Conservation (phyloP, 2,329 filamentous ascomycete species). For the Fusarium sp. region DNA sequence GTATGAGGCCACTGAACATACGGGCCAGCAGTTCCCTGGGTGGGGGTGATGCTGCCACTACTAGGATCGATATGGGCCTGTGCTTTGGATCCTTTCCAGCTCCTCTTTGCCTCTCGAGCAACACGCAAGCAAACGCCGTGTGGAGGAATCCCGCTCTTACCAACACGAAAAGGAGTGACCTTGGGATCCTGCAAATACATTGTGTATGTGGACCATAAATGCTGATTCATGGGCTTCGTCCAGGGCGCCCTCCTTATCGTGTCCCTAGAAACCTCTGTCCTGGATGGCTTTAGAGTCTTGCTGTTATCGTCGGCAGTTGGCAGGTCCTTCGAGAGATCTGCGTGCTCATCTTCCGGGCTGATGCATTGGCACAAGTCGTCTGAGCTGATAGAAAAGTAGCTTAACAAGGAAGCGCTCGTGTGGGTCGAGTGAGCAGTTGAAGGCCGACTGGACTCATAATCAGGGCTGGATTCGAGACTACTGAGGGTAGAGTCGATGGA, state of each 20-base stretch:
- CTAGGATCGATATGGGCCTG: constrained; percentile 51
- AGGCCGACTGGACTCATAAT: constrained; percentile 68
- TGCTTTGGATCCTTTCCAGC: constrained; percentile 71
- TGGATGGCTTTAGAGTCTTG: constrained; percentile 47
- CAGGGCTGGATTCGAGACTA: constrained; percentile 67
- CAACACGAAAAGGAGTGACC: constrained; percentile 72
- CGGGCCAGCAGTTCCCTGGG: constrained; percentile 55
- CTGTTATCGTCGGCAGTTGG: constrained; percentile 47
- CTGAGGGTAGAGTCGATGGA: constrained; percentile 67
- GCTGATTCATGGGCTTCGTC: constrained; percentile 73
- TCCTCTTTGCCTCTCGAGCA: constrained; percentile 72
- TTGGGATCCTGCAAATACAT: constrained; percentile 74
- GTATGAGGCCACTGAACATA: constrained; percentile 74
- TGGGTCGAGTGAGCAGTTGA: constrained; percentile 70
- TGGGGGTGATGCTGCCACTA: constrained; percentile 68
- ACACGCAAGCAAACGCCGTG: constrained; percentile 73
- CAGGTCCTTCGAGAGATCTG: constrained; percentile 41
- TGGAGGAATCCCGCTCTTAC: constrained; percentile 72
- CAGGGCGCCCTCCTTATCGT: constrained; percentile 65
- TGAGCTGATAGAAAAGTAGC: constrained; percentile 65
- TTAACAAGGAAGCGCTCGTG: constrained; percentile 67
- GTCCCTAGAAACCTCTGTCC: constrained; percentile 29
- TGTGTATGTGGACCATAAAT: constrained; percentile 73
- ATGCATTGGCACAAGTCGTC: constrained; percentile 65
- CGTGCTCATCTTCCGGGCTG: constrained; percentile 58